Evolutionary conservation across 2,329 filamentous ascomycete species (phyloP).

Genomic region (Monilinia fructicola): DNA sequence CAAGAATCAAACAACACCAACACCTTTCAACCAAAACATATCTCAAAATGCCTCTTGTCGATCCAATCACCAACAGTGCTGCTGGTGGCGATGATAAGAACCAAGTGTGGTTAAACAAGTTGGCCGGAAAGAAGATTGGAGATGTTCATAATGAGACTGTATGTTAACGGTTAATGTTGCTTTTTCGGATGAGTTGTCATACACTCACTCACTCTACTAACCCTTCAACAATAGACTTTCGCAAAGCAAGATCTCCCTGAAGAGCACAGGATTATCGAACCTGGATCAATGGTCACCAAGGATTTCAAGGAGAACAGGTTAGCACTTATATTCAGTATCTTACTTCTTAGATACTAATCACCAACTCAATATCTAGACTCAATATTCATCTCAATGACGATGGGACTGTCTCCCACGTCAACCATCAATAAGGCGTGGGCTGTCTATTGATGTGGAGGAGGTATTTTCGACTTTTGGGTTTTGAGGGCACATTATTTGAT

Average conservation of each 20-base stretch:
- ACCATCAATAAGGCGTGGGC: slow-evolving; percentile 43
- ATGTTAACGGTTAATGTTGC: slow-evolving; percentile 32
- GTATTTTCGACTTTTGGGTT: neutral
- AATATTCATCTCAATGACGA: slow-evolving; percentile 61
- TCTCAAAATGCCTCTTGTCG: slow-evolving; percentile 62
- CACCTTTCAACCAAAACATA: slow-evolving; percentile 25
- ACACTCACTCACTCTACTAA: slow-evolving; percentile 11
- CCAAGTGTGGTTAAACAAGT: slow-evolving; percentile 60
- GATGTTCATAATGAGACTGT: slow-evolving; percentile 57
- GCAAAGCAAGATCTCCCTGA: slow-evolving; percentile 60
- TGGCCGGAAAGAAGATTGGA: slow-evolving; percentile 62
- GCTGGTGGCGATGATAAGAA: slow-evolving; percentile 42
- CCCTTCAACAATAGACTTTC: slow-evolving; percentile 49
- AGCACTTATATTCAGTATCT: slow-evolving; percentile 12
- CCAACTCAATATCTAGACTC: slow-evolving; percentile 46
- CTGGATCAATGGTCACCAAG: slow-evolving; percentile 57
- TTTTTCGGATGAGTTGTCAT: slow-evolving; percentile 1
- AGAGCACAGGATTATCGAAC: slow-evolving; percentile 55
- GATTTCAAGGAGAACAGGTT: slow-evolving; percentile 49
- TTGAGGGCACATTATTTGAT: neutral
- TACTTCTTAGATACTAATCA: neutral
- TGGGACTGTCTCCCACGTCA: slow-evolving; percentile 59
- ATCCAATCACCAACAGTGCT: slow-evolving; percentile 54
- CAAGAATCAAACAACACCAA: slow-evolving; percentile 12
- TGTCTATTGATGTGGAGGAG: neutral